A percentile compares a stretch with the other conserved stretches of the same genome.
Evolutionary conservation across 768 basidiomycete species (phyloP).

Genomic region (Scleroderma citrinum): DNA sequence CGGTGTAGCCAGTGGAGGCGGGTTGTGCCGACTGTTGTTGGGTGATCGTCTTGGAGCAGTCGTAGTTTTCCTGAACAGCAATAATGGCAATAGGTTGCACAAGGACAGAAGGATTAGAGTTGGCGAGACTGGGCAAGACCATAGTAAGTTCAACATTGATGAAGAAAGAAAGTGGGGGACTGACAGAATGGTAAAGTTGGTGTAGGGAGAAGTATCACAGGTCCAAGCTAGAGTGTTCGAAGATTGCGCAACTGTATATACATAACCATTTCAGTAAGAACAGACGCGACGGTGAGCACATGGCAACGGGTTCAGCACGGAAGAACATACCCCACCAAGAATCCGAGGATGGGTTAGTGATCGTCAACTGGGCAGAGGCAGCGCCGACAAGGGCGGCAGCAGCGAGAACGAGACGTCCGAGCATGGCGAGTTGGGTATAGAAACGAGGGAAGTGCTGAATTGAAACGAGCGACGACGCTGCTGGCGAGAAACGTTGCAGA

Average conservation of each 20-base stretch:
- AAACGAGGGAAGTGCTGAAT: slow-evolving; percentile 12
- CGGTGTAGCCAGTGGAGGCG: slow-evolving; percentile 41
- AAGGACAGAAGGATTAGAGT: slow-evolving; percentile 37
- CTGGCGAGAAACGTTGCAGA: neutral
- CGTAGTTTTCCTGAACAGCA: slow-evolving; percentile 45
- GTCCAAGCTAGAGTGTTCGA: slow-evolving; percentile 56
- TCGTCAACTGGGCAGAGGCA: slow-evolving; percentile 36
- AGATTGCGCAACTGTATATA: slow-evolving; percentile 46
- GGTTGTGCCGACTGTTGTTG: slow-evolving; percentile 37
- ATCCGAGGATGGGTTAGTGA: slow-evolving; percentile 40
- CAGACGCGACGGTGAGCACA: neutral
- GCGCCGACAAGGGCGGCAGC: slow-evolving; percentile 35
- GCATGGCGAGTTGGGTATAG: slow-evolving; percentile 21
- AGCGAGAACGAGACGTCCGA: slow-evolving; percentile 27
- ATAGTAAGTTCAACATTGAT: slow-evolving; percentile 9
- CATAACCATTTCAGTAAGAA: neutral
- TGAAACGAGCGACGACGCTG: slow-evolving; percentile 19
- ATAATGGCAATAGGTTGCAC: slow-evolving; percentile 36
- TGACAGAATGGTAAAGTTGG: slow-evolving; percentile 48
- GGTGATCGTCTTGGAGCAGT: slow-evolving; percentile 53
- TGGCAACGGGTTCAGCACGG: neutral
- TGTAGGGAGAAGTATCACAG: slow-evolving; percentile 37
- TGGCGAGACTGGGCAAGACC: slow-evolving; percentile 34
- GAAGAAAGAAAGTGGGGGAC: slow-evolving; percentile 20
- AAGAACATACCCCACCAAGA: slow-evolving; percentile 57